Evolutionary conservation across 2,329 filamentous ascomycete species (phyloP).

Genomic region (Penicillium sp.): DNA sequence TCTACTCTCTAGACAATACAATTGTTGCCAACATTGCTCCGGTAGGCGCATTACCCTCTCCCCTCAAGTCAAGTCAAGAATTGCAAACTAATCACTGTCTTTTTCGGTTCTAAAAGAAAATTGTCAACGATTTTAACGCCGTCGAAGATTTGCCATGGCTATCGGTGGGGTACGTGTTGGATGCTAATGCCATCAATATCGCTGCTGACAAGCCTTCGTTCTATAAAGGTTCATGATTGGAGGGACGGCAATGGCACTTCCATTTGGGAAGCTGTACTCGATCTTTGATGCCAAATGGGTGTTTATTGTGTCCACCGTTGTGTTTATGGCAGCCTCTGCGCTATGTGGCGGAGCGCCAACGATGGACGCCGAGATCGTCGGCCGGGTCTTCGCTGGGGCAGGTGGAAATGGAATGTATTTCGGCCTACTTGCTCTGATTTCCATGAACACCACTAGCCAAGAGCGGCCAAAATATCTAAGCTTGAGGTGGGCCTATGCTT

Average conservation of each 20-base stretch:
- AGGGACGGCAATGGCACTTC: conserved; percentile 1
- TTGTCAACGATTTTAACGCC: neutral
- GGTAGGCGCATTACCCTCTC: neutral
- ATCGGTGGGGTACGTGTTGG: neutral
- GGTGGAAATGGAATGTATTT: conserved; percentile 34
- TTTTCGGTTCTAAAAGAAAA: neutral
- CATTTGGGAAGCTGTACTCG: conserved; percentile 24
- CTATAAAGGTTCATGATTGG: neutral
- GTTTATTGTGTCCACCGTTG: conserved; percentile 20
- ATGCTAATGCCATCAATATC: neutral
- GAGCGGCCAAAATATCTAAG: neutral
- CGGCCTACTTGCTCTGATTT: conserved; percentile 11
- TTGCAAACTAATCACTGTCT: neutral
- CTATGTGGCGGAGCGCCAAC: conserved; percentile 31
- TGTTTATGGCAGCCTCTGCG: conserved; percentile 30
- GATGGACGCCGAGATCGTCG: conserved; percentile 30
- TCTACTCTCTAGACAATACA: neutral
- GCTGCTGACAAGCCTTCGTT: neutral
- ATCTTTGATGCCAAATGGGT: conserved; percentile 29
- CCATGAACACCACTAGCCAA: neutral
- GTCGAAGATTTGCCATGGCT: neutral
- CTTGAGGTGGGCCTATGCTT: neutral
- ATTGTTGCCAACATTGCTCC: neutral
- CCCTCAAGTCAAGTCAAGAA: no score
- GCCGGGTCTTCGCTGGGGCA: conserved; percentile 30